Base-by-base conservation (phyloP, 1,284 basidiomycete species). In the Puccinia triticina region DNA sequence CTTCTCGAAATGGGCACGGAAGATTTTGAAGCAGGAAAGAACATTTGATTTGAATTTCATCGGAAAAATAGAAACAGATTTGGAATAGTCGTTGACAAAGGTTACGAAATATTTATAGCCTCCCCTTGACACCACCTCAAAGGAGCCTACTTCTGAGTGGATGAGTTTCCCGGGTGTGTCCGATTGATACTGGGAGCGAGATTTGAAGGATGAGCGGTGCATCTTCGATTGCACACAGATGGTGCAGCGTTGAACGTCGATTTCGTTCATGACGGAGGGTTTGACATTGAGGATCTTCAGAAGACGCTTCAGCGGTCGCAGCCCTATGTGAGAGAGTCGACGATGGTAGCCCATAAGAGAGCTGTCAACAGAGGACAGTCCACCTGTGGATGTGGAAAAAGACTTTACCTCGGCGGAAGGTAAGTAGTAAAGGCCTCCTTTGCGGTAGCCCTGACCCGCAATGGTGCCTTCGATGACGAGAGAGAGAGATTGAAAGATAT, bases 1-100 rank as follows among this genome's bases (percentile, higher is more conserved):
- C 26, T 83, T 84, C 75, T 87, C 85, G 3, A 84, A 83, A 76
- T 83, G 79, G 0, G 87, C 85, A 55, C 87, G 85, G 3, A 23
- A 40, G 37, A 71, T 1, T 21, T 3, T 0, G n/a, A n/a, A n/a
- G n/a, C n/a, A n/a, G n/a, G n/a, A n/a, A n/a, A n/a, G n/a, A n/a
- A n/a, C n/a, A n/a, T 71, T 11, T 7, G 34, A 37, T 37, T 71
- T 71, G 34, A 7, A 71, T 71, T 71, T 71, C 67, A 71, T 71
- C 0, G 67, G 3, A 8, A 29, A 64, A 3, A 64, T 37, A 1
- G 11, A 26, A 29, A 64, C 7, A 8, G 12, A 26, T 8, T 64
- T 64, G 11, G 59, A 64, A 37, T 1, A 8, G 21, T 64, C 59
- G 34, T 64, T 2, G 1, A 64, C 23, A 23, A 64, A 64, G 0